A percentile compares a stretch with the other conserved stretches of the same genome.
Evolutionary conservation across 148 eudicot species (phyloP).

Genomic region (Talinum fruticosum): DNA sequence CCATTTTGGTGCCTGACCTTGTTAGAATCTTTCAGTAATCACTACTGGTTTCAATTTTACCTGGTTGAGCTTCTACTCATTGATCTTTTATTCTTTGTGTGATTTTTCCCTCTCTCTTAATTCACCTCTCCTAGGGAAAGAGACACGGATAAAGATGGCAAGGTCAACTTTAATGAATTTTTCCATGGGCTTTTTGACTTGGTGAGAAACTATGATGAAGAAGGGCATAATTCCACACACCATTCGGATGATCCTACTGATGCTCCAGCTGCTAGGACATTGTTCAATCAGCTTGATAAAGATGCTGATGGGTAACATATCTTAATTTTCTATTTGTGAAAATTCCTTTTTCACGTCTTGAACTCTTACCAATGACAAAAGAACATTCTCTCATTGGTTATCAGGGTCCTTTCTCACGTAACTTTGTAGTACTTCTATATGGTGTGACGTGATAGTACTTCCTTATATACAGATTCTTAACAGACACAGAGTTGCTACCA

Average conservation of each 20-base stretch:
- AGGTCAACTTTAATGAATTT: slow-evolving; percentile 80
- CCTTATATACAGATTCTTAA: slow-evolving; percentile 51
- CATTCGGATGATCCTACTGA: slow-evolving; percentile 41
- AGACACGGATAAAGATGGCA: slow-evolving; percentile 93
- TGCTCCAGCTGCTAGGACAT: slow-evolving; percentile 70
- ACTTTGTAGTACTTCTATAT: background rate
- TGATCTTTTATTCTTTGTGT: background rate
- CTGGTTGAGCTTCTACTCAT: background rate
- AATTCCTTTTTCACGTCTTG: background rate
- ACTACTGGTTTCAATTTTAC: background rate
- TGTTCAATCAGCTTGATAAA: slow-evolving; percentile 84
- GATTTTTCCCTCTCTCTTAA: background rate
- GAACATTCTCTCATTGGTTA: background rate
- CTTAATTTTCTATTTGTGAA: background rate
- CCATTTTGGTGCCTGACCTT: slow-evolving; percentile 1
- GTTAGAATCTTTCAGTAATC: background rate
- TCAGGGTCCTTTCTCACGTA: background rate
- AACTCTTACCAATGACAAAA: background rate
- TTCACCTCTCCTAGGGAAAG: slow-evolving; percentile 60
- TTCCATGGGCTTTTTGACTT: slow-evolving; percentile 90
- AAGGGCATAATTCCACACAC: slow-evolving; percentile 42
- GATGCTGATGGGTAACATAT: slow-evolving; percentile 73
- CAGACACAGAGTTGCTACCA: slow-evolving; percentile 68
- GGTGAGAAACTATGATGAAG: slow-evolving; percentile 83
- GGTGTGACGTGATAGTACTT: background rate